A percentile compares a stretch with the other conserved stretches of the same genome.
Evolutionary conservation across 352 stramenopile genomes (phyloP).

Genomic region (Elongisporangium anandrum): DNA sequence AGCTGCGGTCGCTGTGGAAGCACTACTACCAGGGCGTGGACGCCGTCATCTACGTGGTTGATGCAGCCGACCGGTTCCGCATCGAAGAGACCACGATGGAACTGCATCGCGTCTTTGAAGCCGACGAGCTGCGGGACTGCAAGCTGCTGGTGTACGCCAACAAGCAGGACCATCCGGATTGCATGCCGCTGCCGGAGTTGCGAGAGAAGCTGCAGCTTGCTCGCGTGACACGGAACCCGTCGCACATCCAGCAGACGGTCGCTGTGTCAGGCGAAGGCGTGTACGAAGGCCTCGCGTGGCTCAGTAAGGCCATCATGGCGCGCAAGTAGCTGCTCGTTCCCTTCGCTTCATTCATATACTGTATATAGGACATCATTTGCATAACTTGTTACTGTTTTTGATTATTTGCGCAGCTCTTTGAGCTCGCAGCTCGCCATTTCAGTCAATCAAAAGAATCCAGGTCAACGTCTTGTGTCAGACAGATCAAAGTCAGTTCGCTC

Average conservation of each 20-base stretch:
- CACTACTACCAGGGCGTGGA: slow-evolving; percentile 69
- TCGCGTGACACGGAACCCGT: slow-evolving; percentile 25
- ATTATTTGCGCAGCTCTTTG: too few species aligned
- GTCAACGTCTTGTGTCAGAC: too few species aligned
- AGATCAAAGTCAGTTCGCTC: too few species aligned
- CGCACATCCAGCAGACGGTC: slow-evolving; percentile 21
- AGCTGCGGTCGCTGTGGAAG: slow-evolving; percentile 61
- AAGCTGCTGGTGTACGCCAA: slow-evolving; percentile 42
- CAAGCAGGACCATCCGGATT: slow-evolving; percentile 32
- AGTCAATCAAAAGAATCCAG: too few species aligned
- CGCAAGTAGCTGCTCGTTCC: neutral
- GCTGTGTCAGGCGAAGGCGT: slow-evolving; percentile 28
- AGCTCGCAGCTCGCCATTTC: too few species aligned
- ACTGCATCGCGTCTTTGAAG: slow-evolving; percentile 33
- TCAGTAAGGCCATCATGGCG: slow-evolving; percentile 22
- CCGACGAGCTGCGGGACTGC: slow-evolving; percentile 26
- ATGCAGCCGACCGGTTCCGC: slow-evolving; percentile 45
- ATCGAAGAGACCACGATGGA: slow-evolving; percentile 42
- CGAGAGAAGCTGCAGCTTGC: slow-evolving; percentile 23
- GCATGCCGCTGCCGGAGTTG: slow-evolving; percentile 23
- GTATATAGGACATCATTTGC: too few species aligned
- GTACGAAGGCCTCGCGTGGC: slow-evolving; percentile 41
- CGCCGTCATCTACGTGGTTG: slow-evolving; percentile 84
- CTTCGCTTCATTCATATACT: too few species aligned
- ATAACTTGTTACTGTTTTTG: too few species aligned